Percentiles rank a stretch among this genome's conserved stretches.
These are phyloP conservation scores for Clavaria fumosa DNA, from an alignment of 768 basidiomycete genomes.

Conservation along the genomic window DNA sequence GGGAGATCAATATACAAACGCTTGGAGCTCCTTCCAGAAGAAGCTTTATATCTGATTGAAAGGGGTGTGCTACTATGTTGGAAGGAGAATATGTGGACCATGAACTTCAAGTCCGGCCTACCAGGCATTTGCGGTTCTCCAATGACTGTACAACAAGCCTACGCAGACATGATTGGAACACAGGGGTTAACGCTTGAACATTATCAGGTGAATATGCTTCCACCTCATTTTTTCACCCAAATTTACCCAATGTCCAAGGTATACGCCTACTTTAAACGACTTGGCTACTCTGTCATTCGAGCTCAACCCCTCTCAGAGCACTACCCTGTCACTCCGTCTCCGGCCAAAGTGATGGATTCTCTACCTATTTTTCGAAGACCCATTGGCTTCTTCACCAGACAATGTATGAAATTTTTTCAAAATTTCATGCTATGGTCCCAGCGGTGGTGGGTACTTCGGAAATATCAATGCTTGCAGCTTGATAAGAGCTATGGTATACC, in stretches of 20 bases:
- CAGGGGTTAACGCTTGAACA: slow-evolving; percentile 69
- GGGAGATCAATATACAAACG: slow-evolving; percentile 40
- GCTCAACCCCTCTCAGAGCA: slow-evolving; percentile 38
- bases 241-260: slow-evolving; percentile 36
- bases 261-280: slow-evolving; percentile 79
- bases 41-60: slow-evolving; percentile 87
- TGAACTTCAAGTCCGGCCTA: slow-evolving; percentile 19
- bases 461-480: slow-evolving; percentile 31
- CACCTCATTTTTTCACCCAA: background rate
- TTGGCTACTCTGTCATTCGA: slow-evolving; percentile 85
- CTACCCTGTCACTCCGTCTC: slow-evolving; percentile 21
- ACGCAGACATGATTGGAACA: slow-evolving; percentile 66
- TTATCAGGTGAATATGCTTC: slow-evolving; percentile 51
- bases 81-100: slow-evolving; percentile 29
- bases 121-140: slow-evolving; percentile 43
- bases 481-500: slow-evolving; percentile 37
- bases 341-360: no score
- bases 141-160: slow-evolving; percentile 88
- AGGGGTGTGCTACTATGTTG: slow-evolving; percentile 79
- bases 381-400: slow-evolving; percentile 19
- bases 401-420: slow-evolving; percentile 18
- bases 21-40: slow-evolving; percentile 85
- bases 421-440: slow-evolving; percentile 24
- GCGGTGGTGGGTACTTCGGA: slow-evolving; percentile 54
- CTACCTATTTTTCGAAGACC: slow-evolving; percentile 24